A percentile compares a stretch with the other conserved stretches of the same genome.
These are phyloP conservation scores for Linum lewisii DNA, from an alignment of 345 rosid genomes.

Conservation along the genomic window DNA sequence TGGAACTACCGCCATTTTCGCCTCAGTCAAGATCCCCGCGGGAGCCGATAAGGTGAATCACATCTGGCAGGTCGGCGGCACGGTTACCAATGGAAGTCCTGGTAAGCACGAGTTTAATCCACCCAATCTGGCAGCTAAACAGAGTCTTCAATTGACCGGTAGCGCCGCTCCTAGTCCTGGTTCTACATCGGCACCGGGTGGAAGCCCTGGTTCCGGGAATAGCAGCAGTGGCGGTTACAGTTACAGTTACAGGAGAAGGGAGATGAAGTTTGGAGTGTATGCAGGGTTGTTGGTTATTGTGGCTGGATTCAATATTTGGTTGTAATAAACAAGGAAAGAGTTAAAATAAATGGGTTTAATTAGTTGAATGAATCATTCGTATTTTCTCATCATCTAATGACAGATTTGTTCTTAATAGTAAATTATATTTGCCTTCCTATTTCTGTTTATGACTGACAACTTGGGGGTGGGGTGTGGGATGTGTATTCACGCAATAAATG, in stretches of 20 bases:
- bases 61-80: slow-evolving; percentile 23
- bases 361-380: too few species aligned
- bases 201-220: not conserved
- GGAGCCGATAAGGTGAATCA: slow-evolving; percentile 11
- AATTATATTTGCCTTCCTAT: too few species aligned
- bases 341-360: too few species aligned
- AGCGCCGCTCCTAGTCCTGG: not conserved
- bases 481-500: too few species aligned
- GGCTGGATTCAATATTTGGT: not conserved
- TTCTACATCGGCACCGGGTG: not conserved
- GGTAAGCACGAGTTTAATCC: slow-evolving; percentile 10
- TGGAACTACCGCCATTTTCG: slow-evolving; percentile 13
- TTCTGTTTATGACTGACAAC: too few species aligned
- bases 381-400: too few species aligned
- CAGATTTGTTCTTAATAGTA: too few species aligned
- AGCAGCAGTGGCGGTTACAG: slow-evolving; percentile 3
- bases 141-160: slow-evolving; percentile 4
- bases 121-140: slow-evolving; percentile 9
- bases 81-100: slow-evolving; percentile 13
- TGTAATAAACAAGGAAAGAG: too few species aligned
- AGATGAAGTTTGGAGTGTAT: not conserved
- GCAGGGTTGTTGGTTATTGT: slow-evolving; percentile 12
- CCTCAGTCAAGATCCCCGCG: slow-evolving; percentile 13
- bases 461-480: too few species aligned
- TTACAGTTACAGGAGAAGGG: slow-evolving; percentile 6